A percentile compares a stretch with the other conserved stretches of the same genome.
These are phyloP conservation scores for Globisporangium okanoganense DNA, from an alignment of 352 stramenopile species.

Conservation along the genomic window DNA sequence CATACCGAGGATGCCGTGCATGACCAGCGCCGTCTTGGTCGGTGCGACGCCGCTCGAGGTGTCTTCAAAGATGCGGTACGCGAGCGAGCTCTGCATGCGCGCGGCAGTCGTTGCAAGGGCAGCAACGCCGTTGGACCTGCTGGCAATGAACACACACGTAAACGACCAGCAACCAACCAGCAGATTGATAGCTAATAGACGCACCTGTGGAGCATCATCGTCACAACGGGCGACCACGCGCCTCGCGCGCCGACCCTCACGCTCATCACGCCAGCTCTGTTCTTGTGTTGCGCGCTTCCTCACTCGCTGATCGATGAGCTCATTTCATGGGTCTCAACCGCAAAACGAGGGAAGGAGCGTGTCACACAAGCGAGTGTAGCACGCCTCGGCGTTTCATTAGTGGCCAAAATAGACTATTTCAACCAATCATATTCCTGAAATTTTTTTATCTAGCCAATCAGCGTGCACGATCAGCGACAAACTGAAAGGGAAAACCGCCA, in stretches of 20 bases:
- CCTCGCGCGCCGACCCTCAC: background rate
- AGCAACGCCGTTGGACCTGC: background rate
- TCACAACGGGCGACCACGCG: background rate
- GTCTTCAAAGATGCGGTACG: conserved; percentile 64
- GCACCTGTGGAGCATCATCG: background rate
- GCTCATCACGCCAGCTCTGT: background rate
- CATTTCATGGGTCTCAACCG: background rate
- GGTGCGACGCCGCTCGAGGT: conserved; percentile 21
- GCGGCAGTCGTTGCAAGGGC: background rate
- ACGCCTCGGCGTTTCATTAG: background rate
- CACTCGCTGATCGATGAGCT: too few species aligned
- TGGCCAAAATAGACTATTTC: background rate
- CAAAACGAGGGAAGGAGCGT: background rate
- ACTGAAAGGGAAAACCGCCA: background rate
- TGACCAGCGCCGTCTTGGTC: conserved; percentile 71
- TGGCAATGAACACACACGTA: background rate
- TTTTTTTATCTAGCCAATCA: background rate
- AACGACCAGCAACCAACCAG: background rate
- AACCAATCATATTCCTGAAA: background rate
- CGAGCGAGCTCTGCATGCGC: conserved; percentile 47
- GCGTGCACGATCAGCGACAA: too few species aligned
- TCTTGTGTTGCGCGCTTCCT: background rate
- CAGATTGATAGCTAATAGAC: background rate
- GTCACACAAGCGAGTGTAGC: conserved; percentile 3
- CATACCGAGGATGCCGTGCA: conserved; percentile 80